These are phyloP conservation scores for Volutella citrinella DNA, from an alignment of 2,329 filamentous ascomycete species.

Conservation along the genomic window DNA sequence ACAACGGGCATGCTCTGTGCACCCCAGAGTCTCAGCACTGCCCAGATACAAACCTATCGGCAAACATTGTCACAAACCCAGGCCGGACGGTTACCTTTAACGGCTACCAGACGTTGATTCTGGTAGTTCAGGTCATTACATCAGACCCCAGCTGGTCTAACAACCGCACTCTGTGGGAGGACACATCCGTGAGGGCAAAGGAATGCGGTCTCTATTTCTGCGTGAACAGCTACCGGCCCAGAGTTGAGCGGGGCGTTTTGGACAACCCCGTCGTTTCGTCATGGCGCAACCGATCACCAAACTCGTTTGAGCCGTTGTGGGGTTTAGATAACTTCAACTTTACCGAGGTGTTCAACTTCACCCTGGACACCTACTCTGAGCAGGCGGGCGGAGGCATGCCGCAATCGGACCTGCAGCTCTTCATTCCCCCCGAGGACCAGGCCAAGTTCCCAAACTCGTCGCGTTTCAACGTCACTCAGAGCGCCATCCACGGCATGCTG, in stretches of 20 bases:
- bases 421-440: slow-evolving; percentile 2
- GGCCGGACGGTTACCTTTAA: slow-evolving; percentile 4
- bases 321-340: neutral
- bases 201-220: slow-evolving; percentile 14
- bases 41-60: slow-evolving; percentile 5
- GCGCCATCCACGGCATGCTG: neutral
- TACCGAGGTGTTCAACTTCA: slow-evolving; percentile 3
- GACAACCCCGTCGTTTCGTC: slow-evolving; percentile 1
- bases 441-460: neutral
- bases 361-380: neutral
- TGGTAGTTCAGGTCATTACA: slow-evolving; percentile 8
- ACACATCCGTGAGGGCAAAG: neutral
- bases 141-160: slow-evolving; percentile 2
- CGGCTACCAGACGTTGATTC: slow-evolving; percentile 3
- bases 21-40: neutral
- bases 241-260: slow-evolving; percentile 3
- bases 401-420: slow-evolving; percentile 9
- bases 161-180: slow-evolving; percentile 7
- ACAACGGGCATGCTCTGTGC: neutral
- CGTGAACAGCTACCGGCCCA: slow-evolving; percentile 5
- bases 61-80: slow-evolving; percentile 5
- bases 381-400: too few species aligned
- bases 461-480: slow-evolving; percentile 12
- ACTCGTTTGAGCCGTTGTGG: neutral
- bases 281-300: neutral